Percentiles rank a stretch among this genome's conserved stretches.
Evolutionary conservation across 352 stramenopile genomes (phyloP).

Genomic region (Thraustotheca clavata): DNA sequence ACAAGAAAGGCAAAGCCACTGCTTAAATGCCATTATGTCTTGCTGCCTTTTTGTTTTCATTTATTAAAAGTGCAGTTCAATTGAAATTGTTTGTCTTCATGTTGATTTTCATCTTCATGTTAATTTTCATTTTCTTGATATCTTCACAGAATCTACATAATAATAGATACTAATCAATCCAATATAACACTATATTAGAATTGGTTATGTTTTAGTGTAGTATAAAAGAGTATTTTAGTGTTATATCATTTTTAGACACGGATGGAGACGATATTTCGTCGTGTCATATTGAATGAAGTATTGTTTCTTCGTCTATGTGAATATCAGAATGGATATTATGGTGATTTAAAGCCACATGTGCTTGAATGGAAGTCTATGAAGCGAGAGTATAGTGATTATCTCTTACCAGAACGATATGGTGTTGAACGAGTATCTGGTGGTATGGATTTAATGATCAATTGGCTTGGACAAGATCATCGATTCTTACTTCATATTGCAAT

Average conservation of each 20-base stretch:
- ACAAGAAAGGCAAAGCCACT: slow-evolving; percentile 19
- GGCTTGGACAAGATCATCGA: slow-evolving; percentile 7
- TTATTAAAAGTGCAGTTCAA: too few species aligned
- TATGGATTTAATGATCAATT: slow-evolving; percentile 18
- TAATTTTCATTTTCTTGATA: too few species aligned
- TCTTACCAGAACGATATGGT: neutral
- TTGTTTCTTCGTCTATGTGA: neutral
- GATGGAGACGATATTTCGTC: neutral
- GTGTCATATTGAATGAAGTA: slow-evolving; percentile 1
- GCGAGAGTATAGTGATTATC: slow-evolving; percentile 13
- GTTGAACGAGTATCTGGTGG: slow-evolving; percentile 8
- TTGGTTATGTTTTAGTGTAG: too few species aligned
- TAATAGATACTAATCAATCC: too few species aligned
- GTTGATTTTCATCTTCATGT: too few species aligned
- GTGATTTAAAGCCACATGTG: slow-evolving; percentile 13
- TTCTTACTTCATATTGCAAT: slow-evolving; percentile 21
- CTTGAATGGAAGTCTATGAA: slow-evolving; percentile 15
- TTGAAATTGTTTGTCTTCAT: too few species aligned
- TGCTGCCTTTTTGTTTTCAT: too few species aligned
- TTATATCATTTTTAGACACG: neutral
- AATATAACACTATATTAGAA: too few species aligned
- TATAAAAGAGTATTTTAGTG: too few species aligned
- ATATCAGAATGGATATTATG: slow-evolving; percentile 22
- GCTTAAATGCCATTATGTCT: neutral
- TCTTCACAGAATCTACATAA: too few species aligned